A percentile compares a stretch with the other conserved stretches of the same genome.
phyloP scores from a whole-genome alignment of 78 protist genomes.

The Dictyostelium firmibasis region DNA sequence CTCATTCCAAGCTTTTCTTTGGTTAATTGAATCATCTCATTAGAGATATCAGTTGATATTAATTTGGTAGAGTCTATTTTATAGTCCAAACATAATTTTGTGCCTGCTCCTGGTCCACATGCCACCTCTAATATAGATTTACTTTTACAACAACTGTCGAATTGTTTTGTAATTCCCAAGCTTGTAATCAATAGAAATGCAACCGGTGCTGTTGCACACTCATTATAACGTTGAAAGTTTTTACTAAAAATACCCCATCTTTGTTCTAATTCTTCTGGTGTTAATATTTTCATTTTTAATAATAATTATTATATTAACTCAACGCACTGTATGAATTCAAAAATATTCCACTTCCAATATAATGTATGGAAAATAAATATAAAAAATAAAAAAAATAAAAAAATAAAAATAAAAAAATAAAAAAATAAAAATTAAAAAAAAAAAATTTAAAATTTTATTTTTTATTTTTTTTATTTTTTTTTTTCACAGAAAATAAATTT shows the following conservation, averaged over 20 bases:
- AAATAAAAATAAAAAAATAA: no score
- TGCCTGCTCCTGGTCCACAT: constrained; percentile 66
- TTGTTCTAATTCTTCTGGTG: background rate
- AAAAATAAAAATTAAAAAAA: no score
- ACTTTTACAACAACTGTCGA: background rate
- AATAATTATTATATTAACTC: no score
- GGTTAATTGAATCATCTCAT: constrained; percentile 25
- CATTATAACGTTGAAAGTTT: background rate
- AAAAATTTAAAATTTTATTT: no score
- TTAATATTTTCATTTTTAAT: background rate
- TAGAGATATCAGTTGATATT: constrained; percentile 1
- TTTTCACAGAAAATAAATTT: no score
- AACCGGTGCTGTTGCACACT: constrained; percentile 19
- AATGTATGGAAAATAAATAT: no score
- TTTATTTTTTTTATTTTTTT: no score
- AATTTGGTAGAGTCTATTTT: background rate
- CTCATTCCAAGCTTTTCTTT: background rate
- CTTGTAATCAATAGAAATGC: constrained; percentile 2
- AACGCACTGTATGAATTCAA: no score
- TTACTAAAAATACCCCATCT: constrained; percentile 48
- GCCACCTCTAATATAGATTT: constrained; percentile 39
- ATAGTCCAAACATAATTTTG: background rate
- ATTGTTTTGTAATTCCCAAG: background rate
- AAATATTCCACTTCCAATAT: no score
- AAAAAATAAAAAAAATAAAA: no score